Conservation (phyloP, 345 rosid species). For the Turnera subulata region DNA sequence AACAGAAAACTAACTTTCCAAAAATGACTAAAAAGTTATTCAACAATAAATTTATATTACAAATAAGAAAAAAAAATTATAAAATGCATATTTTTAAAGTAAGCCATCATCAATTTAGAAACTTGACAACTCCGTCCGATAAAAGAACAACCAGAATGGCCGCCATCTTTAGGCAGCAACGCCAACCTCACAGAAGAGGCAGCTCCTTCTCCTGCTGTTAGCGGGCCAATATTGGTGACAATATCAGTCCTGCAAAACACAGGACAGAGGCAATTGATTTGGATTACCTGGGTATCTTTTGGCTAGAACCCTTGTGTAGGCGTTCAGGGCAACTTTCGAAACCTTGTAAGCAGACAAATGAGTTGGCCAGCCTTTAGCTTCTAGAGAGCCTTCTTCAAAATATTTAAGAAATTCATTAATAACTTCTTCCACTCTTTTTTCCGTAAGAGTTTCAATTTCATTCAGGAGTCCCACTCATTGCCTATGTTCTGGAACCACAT, state of each 20-base stretch:
- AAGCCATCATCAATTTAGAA: too few relatives aligned
- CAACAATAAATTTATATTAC: too few relatives aligned
- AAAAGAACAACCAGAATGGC: too few relatives aligned
- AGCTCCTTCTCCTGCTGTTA: slow-evolving; percentile 18
- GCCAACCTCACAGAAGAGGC: too few relatives aligned
- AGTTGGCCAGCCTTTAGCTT: slow-evolving; percentile 28
- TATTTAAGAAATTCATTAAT: slow-evolving; percentile 16
- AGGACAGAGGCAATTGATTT: slow-evolving; percentile 30
- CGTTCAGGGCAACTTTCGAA: slow-evolving; percentile 30
- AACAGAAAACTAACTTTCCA: too few relatives aligned
- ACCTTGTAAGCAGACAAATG: slow-evolving; percentile 19
- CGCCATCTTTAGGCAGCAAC: too few relatives aligned
- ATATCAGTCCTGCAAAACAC: slow-evolving; percentile 33
- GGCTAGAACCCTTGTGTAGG: slow-evolving; percentile 34
- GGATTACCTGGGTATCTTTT: slow-evolving; percentile 15
- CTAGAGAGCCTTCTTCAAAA: slow-evolving; percentile 22
- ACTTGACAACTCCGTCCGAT: too few relatives aligned
- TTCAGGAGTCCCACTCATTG: slow-evolving; percentile 16
- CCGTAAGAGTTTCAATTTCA: slow-evolving; percentile 22
- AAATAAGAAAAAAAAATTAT: too few relatives aligned
- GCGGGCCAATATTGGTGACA: slow-evolving; percentile 17
- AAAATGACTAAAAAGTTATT: too few relatives aligned
- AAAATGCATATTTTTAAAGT: too few relatives aligned
- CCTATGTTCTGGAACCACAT: slow-evolving; percentile 16
- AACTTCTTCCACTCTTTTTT: slow-evolving; percentile 24